Conservation (phyloP, 2,329 filamentous ascomycete genomes). For the Sphaerulina vaccinii region DNA sequence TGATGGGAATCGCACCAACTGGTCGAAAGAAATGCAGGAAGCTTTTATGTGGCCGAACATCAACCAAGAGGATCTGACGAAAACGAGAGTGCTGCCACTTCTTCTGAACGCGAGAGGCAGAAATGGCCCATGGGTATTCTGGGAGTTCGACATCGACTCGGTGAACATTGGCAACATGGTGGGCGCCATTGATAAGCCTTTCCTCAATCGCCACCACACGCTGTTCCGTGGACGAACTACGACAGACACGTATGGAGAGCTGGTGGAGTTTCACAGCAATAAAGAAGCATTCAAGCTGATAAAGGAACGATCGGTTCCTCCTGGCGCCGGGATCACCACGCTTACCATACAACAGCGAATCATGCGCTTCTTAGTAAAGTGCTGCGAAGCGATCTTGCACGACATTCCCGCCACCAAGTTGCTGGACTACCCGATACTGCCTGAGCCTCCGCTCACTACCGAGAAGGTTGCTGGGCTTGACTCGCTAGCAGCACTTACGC, state of each 20-base stretch:
- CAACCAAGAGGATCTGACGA: conserved; percentile 7
- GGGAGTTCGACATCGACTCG: not conserved
- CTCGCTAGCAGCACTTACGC: not conserved
- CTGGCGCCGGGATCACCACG: not conserved
- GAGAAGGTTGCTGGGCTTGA: not conserved
- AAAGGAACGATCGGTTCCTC: not conserved
- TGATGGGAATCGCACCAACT: not conserved
- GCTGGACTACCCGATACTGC: not conserved
- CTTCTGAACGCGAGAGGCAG: not conserved
- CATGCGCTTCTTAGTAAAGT: not conserved
- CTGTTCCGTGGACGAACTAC: not conserved
- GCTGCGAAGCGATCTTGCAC: not conserved
- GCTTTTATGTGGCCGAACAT: conserved; percentile 5
- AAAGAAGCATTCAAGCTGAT: not conserved
- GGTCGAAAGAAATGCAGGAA: not conserved
- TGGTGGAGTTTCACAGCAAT: not conserved
- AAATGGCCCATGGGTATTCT: not conserved
- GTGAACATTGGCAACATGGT: not conserved
- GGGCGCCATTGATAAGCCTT: not conserved
- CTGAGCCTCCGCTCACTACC: not conserved
- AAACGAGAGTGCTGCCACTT: not conserved
- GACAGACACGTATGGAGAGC: not conserved
- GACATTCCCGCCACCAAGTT: not conserved
- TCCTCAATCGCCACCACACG: not conserved
- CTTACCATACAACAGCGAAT: not conserved